Base-by-base conservation (phyloP, 371 early-diverging fungal species). In the Batkoa obscura region DNA sequence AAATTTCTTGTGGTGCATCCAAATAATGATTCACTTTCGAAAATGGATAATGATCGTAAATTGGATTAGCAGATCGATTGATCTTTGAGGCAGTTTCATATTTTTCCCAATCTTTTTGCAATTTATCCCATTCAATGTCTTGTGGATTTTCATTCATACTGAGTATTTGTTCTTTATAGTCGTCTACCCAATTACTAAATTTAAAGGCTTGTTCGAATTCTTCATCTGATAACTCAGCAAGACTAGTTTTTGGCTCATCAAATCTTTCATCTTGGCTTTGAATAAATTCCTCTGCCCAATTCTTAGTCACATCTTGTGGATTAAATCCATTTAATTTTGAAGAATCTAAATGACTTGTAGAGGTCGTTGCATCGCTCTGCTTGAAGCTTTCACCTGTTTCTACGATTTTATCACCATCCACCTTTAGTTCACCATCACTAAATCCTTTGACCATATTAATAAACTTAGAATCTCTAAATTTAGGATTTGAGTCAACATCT, bases 391-490 rank as follows among this genome's bases (percentile, higher is more conserved):
- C 59, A 30, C 72, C 69, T 47, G 73, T 70, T 39, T 79, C 72
- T 3, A 90, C 87, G 33, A 90, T 69, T 63, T 87, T 83, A 66
- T 86, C 80, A 42, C 85, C 88, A 64, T 84, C 86, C 50, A 94
- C 83, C 1, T 76, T 74, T 0, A 87, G 75, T 65, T 92, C 81
- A 33, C 82, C 76, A 64, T 96, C 88, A n/a, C 88, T 76, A 47
- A 96, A 67, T 55, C 86, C 75, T 43, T 86, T 74, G 90, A 96
- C 92, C 62, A 95, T 74, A 17, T 74, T 73, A 73, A 94, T 66
- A 60, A 96, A 96, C 45, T 84, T 79, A 2, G 91, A 93, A 49
- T 83, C 73, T 61, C 84, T 83, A 62, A 96, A 89, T 64, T 94
- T 94, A 17, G 93, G 90, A 50, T 91, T 91, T 50, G 72, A 65